Evolutionary conservation across 805 yeast species (phyloP).

Genomic region (Cyberlindnera maclurae): DNA sequence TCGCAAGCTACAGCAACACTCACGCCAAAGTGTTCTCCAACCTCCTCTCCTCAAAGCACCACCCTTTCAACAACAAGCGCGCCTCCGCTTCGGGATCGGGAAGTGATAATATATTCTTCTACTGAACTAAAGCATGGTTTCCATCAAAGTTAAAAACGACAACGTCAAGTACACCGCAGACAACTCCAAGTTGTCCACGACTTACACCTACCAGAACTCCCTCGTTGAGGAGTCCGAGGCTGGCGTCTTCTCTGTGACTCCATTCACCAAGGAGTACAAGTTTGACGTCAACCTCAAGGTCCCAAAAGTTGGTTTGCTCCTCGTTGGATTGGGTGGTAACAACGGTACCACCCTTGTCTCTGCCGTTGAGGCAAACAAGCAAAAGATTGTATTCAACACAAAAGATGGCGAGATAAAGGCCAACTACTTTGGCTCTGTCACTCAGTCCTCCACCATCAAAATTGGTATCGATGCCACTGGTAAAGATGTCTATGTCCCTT

Average conservation of each 20-base stretch:
- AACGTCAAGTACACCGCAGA: constrained; percentile 42
- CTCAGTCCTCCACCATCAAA: constrained; percentile 86
- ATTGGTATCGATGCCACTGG: constrained; percentile 78
- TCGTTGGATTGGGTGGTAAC: constrained; percentile 96
- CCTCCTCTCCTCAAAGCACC: constrained; percentile 22
- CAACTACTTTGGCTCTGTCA: constrained; percentile 90
- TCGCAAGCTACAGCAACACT: neutral
- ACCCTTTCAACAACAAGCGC: constrained; percentile 25
- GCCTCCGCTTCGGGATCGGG: constrained; percentile 20
- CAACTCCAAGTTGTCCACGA: constrained; percentile 42
- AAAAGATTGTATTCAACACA: constrained; percentile 69
- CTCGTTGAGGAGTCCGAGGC: constrained; percentile 42
- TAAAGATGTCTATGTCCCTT: constrained; percentile 86
- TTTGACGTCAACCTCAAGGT: constrained; percentile 77
- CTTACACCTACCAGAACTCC: constrained; percentile 65
- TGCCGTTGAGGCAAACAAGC: constrained; percentile 78
- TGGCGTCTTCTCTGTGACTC: constrained; percentile 57
- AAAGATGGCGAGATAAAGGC: constrained; percentile 67
- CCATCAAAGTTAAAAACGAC: constrained; percentile 44
- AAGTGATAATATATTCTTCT: constrained; percentile 15
- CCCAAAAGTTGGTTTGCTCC: constrained; percentile 82
- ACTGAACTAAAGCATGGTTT: constrained; percentile 21
- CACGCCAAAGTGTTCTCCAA: constrained; percentile 22
- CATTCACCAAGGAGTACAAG: constrained; percentile 65
- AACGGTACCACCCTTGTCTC: constrained; percentile 90